These are phyloP conservation scores for Amauroascus niger DNA, from an alignment of 2,329 filamentous ascomycete genomes.

Conservation along the genomic window DNA sequence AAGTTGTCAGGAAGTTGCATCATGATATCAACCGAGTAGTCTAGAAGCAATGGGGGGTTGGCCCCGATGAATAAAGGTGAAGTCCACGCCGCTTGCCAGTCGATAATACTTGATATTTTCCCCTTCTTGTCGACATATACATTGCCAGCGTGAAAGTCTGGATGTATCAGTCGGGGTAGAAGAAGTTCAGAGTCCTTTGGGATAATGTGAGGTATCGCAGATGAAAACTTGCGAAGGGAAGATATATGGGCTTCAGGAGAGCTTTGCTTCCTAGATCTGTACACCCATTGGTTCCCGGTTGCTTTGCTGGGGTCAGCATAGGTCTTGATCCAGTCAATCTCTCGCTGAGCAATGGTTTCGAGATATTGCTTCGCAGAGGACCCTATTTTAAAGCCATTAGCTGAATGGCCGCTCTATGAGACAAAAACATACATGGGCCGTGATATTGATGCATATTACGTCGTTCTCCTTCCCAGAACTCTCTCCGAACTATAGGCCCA, in stretches of 20 bases:
- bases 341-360: constrained; percentile 24
- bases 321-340: constrained; percentile 28
- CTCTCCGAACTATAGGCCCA: neutral
- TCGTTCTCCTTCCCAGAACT: constrained; percentile 30
- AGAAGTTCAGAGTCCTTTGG: constrained; percentile 20
- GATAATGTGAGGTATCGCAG: constrained; percentile 25
- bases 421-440: constrained; percentile 30
- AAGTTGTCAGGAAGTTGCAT: constrained; percentile 22
- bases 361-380: constrained; percentile 26
- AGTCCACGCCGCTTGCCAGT: constrained; percentile 7
- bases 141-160: constrained; percentile 33
- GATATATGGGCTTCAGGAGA: constrained; percentile 24
- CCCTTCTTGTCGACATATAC: constrained; percentile 30
- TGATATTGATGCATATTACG: constrained; percentile 28
- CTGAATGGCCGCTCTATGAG: neutral
- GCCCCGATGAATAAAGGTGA: constrained; percentile 4
- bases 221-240: constrained; percentile 28
- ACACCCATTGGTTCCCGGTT: too few relatives aligned
- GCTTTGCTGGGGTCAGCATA: neutral
- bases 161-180: constrained; percentile 31
- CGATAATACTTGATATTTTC: constrained; percentile 32
- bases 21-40: constrained; percentile 23
- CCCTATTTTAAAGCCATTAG: constrained; percentile 21
- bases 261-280: constrained; percentile 18
- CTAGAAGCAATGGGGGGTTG: neutral